Percentiles rank a stretch among this genome's conserved stretches.
phyloP scores from a whole-genome alignment of 441 rosid genomes.

The Adansonia grandidieri region DNA sequence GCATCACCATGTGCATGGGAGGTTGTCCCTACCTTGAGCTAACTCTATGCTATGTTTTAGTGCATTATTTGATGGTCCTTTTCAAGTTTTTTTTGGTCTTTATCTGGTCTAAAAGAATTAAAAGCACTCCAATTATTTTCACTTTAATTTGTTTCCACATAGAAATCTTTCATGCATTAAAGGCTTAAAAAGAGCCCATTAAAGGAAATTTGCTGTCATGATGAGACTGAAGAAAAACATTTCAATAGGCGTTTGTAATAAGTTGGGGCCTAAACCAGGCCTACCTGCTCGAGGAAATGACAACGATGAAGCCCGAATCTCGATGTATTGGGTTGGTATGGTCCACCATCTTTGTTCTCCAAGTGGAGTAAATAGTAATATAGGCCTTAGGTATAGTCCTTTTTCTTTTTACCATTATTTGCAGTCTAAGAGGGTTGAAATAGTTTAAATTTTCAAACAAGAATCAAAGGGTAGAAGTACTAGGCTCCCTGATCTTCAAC shows the following conservation, averaged over 20 bases:
- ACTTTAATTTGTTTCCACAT: constrained; percentile 18
- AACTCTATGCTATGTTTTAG: constrained; percentile 10
- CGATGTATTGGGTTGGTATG: not conserved
- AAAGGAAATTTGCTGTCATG: not conserved
- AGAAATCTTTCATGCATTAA: not conserved
- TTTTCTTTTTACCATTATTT: too few relatives aligned
- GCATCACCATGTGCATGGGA: not conserved
- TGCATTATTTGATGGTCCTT: constrained; percentile 14
- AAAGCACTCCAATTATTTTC: constrained; percentile 11
- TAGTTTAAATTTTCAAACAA: not conserved
- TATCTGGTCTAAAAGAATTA: constrained; percentile 1
- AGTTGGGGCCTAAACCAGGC: not conserved
- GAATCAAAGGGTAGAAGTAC: not conserved
- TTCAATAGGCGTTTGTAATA: not conserved
- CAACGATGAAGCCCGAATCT: not conserved
- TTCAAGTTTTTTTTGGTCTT: not conserved
- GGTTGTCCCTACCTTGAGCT: not conserved
- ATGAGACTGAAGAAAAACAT: not conserved
- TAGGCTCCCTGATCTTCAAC: not conserved
- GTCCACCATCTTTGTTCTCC: not conserved
- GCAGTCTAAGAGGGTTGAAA: not conserved
- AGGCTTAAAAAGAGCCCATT: not conserved
- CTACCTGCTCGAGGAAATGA: not conserved
- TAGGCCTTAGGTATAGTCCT: not conserved
- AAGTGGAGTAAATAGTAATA: not conserved